These are phyloP conservation scores for Chrysoporthe austroafricana DNA, from an alignment of 2,329 filamentous ascomycete genomes.

Conservation along the genomic window DNA sequence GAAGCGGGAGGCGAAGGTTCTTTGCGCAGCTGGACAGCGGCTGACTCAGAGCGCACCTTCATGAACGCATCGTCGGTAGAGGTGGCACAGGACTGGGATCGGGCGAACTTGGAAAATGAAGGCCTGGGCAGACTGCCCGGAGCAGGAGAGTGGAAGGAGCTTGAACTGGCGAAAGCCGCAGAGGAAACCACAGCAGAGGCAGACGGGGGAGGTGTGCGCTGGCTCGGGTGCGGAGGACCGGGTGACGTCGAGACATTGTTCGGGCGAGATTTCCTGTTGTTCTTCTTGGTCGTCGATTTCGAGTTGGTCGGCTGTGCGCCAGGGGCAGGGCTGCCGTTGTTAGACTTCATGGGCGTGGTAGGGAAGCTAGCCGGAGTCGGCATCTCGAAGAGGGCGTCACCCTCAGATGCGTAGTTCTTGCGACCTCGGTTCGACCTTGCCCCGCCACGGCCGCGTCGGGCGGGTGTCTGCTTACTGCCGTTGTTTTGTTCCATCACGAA, in stretches of 20 bases:
- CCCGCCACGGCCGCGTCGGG: slow-evolving; percentile 46
- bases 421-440: slow-evolving; percentile 44
- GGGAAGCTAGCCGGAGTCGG: slow-evolving; percentile 43
- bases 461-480: slow-evolving; percentile 41
- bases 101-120: slow-evolving; percentile 62
- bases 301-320: slow-evolving; percentile 36
- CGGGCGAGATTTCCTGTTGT: slow-evolving; percentile 36
- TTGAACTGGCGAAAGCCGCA: slow-evolving; percentile 79
- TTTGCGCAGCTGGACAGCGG: slow-evolving; percentile 34
- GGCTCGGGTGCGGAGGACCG: slow-evolving; percentile 44
- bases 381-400: slow-evolving; percentile 49
- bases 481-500: slow-evolving; percentile 41
- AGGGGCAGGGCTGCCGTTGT: slow-evolving; percentile 41
- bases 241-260: slow-evolving; percentile 46
- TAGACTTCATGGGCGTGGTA: slow-evolving; percentile 52
- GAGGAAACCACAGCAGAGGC: slow-evolving; percentile 49
- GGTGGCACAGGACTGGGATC: slow-evolving; percentile 13
- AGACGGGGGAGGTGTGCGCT: slow-evolving; percentile 51
- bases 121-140: slow-evolving; percentile 89
- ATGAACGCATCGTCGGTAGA: slow-evolving; percentile 37
- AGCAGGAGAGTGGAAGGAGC: slow-evolving; percentile 90
- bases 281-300: slow-evolving; percentile 39
- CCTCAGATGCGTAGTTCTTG: slow-evolving; percentile 64
- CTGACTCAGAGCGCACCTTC: slow-evolving; percentile 26
- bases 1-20: slow-evolving; percentile 57